Evolutionary conservation across 2,329 filamentous ascomycete species (phyloP), one percentile per base, ranked within the genome.

Genomic region (Trichoderma afroharzianum): DNA sequence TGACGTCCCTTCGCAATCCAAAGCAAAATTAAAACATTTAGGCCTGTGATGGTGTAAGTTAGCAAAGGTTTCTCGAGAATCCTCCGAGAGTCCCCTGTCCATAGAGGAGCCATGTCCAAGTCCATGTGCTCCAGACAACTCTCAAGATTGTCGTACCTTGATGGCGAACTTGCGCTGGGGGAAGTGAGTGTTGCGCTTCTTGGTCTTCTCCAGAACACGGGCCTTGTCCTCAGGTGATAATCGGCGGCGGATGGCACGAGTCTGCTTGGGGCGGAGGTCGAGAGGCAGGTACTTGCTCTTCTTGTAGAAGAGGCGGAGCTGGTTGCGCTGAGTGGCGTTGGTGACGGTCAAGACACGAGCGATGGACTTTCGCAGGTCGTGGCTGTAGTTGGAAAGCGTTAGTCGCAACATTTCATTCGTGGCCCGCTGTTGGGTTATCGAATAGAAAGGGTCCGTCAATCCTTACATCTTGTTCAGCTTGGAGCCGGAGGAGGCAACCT

Each of bases 261-360:
- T 99, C 89, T 96, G 91, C 93, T 98, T 98, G 83, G 94, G 86
- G 86, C 96, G 93, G 88, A 99, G 95, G 86, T 99, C 97, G 84
- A 99, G 94, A 77, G 96, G 96, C 76, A 94, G 87, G 91, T 98
- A 98, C 90, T 98, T 98, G 93, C 98, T 98, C 92, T 92, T 93
- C 91, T 97, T 97, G 92, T 99, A 99, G 93, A 98, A 98, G 79
- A 98, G 90, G 81, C 95, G 94, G 81, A 99, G 94, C 88, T 98
- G 95, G 78, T 94, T 89, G 85, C 97, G 93, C 90, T 99, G 96
- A 91, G 97, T 98, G 87, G 94, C 92, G 91, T 98, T 99, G 92
- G 99, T 97, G 88, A 99, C 90, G 85, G 96, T 99, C 81, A 99
- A 92, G 86, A 98, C 93, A 83, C 95, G 95, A 83, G 96, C 97